These are phyloP conservation scores for Leccinum fallax DNA, from an alignment of 1,284 basidiomycete species.

Conservation along the genomic window DNA sequence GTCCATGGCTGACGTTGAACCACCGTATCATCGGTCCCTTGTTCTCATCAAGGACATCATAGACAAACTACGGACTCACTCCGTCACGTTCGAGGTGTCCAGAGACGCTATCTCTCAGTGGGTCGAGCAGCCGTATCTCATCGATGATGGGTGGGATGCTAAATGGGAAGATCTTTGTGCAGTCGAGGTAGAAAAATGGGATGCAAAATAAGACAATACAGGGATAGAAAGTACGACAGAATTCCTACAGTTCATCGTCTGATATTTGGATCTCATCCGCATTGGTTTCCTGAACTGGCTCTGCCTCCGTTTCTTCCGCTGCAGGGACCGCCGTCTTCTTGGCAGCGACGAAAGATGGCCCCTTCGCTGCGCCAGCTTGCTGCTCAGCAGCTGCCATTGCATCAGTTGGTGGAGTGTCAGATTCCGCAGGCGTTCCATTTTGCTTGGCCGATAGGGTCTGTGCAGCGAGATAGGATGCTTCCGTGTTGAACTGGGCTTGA, in stretches of 20 bases:
- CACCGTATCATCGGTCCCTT: constrained; percentile 70
- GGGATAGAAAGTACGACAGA: constrained; percentile 14
- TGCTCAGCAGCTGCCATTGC: constrained; percentile 72
- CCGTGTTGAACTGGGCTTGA: constrained; percentile 98
- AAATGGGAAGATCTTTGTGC: constrained; percentile 76
- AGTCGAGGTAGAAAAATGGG: constrained; percentile 74
- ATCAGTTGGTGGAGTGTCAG: constrained; percentile 58
- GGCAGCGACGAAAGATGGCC: constrained; percentile 69
- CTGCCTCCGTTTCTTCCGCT: constrained; percentile 34
- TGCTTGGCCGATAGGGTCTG: constrained; percentile 76
- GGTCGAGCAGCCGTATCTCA: constrained; percentile 64
- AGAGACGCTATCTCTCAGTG: constrained; percentile 60
- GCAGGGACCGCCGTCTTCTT: constrained; percentile 45
- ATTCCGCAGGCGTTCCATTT: constrained; percentile 55
- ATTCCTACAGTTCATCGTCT: constrained; percentile 62
- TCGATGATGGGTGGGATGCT: constrained; percentile 66
- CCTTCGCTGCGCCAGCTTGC: constrained; percentile 46
- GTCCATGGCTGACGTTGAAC: constrained; percentile 55
- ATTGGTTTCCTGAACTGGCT: constrained; percentile 47
- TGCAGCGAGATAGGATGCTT: constrained; percentile 86
- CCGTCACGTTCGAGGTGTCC: constrained; percentile 66
- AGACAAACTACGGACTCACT: constrained; percentile 61
- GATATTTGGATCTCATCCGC: constrained; percentile 84
- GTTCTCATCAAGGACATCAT: constrained; percentile 57
- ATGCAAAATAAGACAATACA: constrained; percentile 34